These are phyloP conservation scores for Paracoccidioides lutzii DNA, from an alignment of 2,329 filamentous ascomycete genomes.

Conservation along the genomic window DNA sequence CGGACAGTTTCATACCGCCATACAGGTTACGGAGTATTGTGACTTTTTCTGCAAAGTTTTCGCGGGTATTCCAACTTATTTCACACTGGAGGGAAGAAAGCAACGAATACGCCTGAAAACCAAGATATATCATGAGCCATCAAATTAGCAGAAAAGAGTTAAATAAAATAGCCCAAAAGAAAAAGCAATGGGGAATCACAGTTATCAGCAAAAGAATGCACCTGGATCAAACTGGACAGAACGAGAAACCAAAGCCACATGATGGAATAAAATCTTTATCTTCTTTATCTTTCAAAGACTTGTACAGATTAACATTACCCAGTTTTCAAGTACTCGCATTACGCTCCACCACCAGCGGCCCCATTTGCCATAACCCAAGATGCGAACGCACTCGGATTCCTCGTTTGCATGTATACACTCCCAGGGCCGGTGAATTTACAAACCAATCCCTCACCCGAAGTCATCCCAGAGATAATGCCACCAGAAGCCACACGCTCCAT, in stretches of 20 bases:
- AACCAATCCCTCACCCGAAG: conserved; percentile 73
- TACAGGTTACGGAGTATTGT: too few relatives aligned
- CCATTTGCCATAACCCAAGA: conserved; percentile 31
- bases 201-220: not conserved
- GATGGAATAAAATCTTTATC: not conserved
- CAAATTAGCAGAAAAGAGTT: not conserved
- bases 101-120: not conserved
- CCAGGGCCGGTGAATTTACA: conserved; percentile 90
- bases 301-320: not conserved
- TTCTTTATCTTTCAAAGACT: not conserved
- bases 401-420: conserved; percentile 82
- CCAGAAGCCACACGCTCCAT: conserved; percentile 83
- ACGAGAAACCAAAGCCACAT: not conserved
- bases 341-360: not conserved
- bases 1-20: too few relatives aligned
- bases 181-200: not conserved
- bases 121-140: not conserved
- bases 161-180: not conserved
- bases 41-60: too few relatives aligned
- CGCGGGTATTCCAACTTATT: not conserved
- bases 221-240: not conserved
- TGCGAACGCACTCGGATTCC: conserved; percentile 58
- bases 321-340: not conserved
- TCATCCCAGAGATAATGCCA: conserved; percentile 78
- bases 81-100: not conserved